Evolutionary conservation across 257 asterid genomes (phyloP).

Genomic region (Scutellaria baicalensis): DNA sequence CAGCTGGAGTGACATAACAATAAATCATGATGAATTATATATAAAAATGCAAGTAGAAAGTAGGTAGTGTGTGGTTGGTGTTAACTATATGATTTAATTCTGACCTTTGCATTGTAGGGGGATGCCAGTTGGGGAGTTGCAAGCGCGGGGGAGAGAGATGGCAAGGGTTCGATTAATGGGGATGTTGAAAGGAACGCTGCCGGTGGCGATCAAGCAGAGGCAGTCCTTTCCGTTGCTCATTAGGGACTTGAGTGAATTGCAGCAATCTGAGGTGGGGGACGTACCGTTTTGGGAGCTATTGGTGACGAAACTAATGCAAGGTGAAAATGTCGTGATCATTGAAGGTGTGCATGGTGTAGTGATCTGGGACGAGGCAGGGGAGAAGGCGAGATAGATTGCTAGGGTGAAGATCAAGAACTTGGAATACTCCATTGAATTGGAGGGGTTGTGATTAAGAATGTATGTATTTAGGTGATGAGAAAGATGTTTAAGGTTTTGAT

Average conservation of each 20-base stretch:
- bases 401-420: conserved; percentile 14
- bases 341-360: conserved; percentile 44
- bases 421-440: conserved; percentile 14
- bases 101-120: conserved; percentile 70
- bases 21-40: neutral
- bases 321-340: conserved; percentile 50
- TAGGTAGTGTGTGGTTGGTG: neutral
- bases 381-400: neutral
- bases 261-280: conserved; percentile 54
- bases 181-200: conserved; percentile 46
- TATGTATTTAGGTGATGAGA: neutral
- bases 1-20: conserved; percentile 16
- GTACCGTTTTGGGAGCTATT: conserved; percentile 29
- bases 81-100: neutral
- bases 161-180: conserved; percentile 62
- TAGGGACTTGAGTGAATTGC: conserved; percentile 58
- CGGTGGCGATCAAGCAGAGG: conserved; percentile 51
- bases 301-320: conserved; percentile 40
- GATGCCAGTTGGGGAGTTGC: conserved; percentile 50
- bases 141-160: conserved; percentile 63
- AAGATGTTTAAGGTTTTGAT: neutral
- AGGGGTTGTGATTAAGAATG: neutral
- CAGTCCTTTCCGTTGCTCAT: conserved; percentile 65
- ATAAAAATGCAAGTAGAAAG: neutral
- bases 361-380: conserved; percentile 35